Evolutionary conservation across 2,329 filamentous ascomycete genomes (phyloP).

Genomic region (Cryphonectria japonica): DNA sequence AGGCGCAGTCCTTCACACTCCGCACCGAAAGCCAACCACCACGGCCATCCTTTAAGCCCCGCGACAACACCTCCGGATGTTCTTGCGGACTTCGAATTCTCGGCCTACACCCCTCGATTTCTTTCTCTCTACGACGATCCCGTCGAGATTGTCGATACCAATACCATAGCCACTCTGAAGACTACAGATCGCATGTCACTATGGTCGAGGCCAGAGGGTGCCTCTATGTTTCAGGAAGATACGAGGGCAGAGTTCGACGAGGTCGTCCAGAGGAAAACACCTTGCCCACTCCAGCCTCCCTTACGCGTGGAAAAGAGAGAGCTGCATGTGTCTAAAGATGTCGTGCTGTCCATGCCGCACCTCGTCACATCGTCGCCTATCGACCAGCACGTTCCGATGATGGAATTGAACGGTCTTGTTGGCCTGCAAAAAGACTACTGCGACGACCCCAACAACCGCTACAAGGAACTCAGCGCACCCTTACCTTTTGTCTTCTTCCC

Average conservation of each 20-base stretch:
- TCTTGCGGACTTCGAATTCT: slow-evolving; percentile 65
- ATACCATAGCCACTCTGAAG: slow-evolving; percentile 75
- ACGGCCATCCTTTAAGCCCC: slow-evolving; percentile 70
- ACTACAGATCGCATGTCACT: slow-evolving; percentile 75
- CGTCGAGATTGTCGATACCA: slow-evolving; percentile 66
- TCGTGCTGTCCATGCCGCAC: slow-evolving; percentile 71
- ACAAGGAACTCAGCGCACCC: slow-evolving; percentile 66
- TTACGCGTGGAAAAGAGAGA: slow-evolving; percentile 58
- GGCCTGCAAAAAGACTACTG: slow-evolving; percentile 76
- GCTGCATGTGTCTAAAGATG: slow-evolving; percentile 51
- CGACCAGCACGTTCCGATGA: slow-evolving; percentile 60
- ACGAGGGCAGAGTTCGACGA: slow-evolving; percentile 68
- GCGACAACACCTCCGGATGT: slow-evolving; percentile 74
- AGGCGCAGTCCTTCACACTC: slow-evolving; percentile 68
- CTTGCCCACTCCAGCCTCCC: slow-evolving; percentile 43
- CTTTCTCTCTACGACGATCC: slow-evolving; percentile 71
- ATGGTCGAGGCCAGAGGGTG: slow-evolving; percentile 71
- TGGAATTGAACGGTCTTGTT: slow-evolving; percentile 78
- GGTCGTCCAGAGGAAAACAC: slow-evolving; percentile 61
- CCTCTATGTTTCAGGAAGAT: slow-evolving; percentile 68
- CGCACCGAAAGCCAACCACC: slow-evolving; percentile 60
- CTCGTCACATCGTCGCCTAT: slow-evolving; percentile 58
- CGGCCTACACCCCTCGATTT: slow-evolving; percentile 71
- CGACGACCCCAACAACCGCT: slow-evolving; percentile 66
- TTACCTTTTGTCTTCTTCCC: slow-evolving; percentile 86